These are phyloP conservation scores for Eimeria brunetti DNA, from an alignment of 169 alveolate species.

Conservation along the genomic window DNA sequence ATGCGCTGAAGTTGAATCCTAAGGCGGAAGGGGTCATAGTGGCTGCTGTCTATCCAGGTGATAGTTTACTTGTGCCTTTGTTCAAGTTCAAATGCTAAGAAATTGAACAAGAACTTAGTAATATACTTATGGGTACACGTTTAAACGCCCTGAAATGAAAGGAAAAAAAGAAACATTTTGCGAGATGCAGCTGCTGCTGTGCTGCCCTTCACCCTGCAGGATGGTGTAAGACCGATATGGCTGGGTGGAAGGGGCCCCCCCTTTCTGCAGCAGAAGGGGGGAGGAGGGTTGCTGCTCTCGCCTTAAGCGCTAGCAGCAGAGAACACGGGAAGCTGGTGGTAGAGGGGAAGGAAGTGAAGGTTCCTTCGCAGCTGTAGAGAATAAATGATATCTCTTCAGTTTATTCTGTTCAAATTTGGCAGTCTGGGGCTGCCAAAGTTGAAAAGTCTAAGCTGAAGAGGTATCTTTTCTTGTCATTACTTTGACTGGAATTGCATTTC, in stretches of 20 bases:
- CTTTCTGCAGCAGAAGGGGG: constrained; percentile 75
- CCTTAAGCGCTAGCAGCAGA: constrained; percentile 12
- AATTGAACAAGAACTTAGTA: neutral
- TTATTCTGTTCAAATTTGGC: too few species aligned
- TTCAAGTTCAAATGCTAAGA: neutral
- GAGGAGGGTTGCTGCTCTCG: neutral
- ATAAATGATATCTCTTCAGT: too few species aligned
- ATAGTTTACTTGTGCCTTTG: too few species aligned
- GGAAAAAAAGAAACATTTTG: neutral
- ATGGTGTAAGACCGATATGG: constrained; percentile 78
- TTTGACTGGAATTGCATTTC: neutral
- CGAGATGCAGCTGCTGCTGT: neutral
- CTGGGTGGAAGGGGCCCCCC: constrained; percentile 72
- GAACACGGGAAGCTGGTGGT: constrained; percentile 53
- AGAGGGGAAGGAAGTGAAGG: constrained; percentile 6
- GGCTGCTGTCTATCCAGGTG: constrained; percentile 66
- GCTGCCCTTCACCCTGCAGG: constrained; percentile 3
- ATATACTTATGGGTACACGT: neutral
- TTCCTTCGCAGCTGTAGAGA: constrained; percentile 1
- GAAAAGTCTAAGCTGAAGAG: neutral
- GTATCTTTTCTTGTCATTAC: neutral
- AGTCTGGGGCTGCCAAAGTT: neutral
- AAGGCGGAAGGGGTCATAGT: constrained; percentile 36
- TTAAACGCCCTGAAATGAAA: neutral
- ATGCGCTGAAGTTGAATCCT: neutral